Conservation (phyloP, 257 asterid genomes). For the Penstemon newberryi region DNA sequence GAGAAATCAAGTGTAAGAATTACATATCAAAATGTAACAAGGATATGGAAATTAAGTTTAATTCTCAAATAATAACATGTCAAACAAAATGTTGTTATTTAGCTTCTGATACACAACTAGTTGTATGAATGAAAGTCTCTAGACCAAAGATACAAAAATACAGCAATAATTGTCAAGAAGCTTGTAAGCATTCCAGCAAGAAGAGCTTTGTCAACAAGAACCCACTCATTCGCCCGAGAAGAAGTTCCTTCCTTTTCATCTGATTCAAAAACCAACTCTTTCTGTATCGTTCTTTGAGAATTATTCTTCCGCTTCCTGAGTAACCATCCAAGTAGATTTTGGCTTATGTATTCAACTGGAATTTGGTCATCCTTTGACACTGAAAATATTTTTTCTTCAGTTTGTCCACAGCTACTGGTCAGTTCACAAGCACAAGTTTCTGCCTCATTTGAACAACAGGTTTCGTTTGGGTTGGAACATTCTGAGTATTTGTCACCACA, state of each 20-base stretch:
- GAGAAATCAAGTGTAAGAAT: not conserved
- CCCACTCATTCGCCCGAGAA: constrained; percentile 38
- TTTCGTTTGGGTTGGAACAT: constrained; percentile 43
- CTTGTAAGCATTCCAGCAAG: constrained; percentile 57
- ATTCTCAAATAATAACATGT: not conserved
- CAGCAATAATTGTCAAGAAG: constrained; percentile 51
- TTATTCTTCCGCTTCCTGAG: constrained; percentile 58
- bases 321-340: constrained; percentile 48
- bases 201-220: constrained; percentile 55
- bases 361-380: constrained; percentile 29
- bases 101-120: not conserved
- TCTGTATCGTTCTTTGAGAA: constrained; percentile 32
- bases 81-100: not conserved
- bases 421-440: constrained; percentile 57
- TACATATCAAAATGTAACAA: not conserved
- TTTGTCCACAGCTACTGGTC: constrained; percentile 43
- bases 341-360: constrained; percentile 35
- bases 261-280: constrained; percentile 29
- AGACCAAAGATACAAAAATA: constrained; percentile 44
- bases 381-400: constrained; percentile 30
- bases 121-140: constrained; percentile 26
- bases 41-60: not conserved
- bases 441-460: constrained; percentile 59
- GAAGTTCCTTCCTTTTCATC: constrained; percentile 36
- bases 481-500: constrained; percentile 30